A percentile compares a stretch with the other conserved stretches of the same genome.
Conservation (phyloP, 2,329 filamentous ascomycete genomes). For the Elsinoe ampelina region DNA sequence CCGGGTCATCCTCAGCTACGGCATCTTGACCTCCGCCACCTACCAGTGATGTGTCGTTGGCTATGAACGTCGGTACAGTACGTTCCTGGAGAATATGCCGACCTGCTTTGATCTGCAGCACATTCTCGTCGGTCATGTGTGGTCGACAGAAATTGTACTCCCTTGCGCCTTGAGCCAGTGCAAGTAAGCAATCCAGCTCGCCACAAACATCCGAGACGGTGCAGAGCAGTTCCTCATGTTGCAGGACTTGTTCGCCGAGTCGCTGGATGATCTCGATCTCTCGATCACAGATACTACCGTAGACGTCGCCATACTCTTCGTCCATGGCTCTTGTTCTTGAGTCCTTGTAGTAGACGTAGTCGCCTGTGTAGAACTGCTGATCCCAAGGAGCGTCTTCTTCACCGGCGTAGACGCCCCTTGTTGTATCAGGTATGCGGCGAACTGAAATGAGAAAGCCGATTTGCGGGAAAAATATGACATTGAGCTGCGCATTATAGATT, state of each 20-base stretch:
- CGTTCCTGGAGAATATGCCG: slow-evolving; percentile 84
- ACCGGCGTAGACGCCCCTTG: slow-evolving; percentile 55
- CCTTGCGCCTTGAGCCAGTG: slow-evolving; percentile 66
- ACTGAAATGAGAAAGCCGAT: slow-evolving; percentile 82
- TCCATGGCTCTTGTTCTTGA: slow-evolving; percentile 72
- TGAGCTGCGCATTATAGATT: slow-evolving; percentile 45
- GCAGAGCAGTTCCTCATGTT: slow-evolving; percentile 57
- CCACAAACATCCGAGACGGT: slow-evolving; percentile 71
- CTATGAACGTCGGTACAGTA: slow-evolving; percentile 67
- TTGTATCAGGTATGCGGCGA: slow-evolving; percentile 49
- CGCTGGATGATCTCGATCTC: slow-evolving; percentile 83
- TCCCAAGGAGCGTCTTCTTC: slow-evolving; percentile 58
- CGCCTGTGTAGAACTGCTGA: slow-evolving; percentile 60
- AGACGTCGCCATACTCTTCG: slow-evolving; percentile 71
- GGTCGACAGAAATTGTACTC: slow-evolving; percentile 65
- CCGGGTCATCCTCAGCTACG: background rate
- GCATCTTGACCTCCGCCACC: slow-evolving; percentile 44
- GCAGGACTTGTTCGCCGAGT: slow-evolving; percentile 61
- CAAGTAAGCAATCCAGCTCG: slow-evolving; percentile 76
- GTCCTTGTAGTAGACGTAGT: slow-evolving; percentile 78
- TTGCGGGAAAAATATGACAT: slow-evolving; percentile 85
- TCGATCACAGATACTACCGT: slow-evolving; percentile 72
- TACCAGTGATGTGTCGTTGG: slow-evolving; percentile 65
- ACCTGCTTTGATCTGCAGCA: slow-evolving; percentile 66
- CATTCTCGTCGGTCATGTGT: slow-evolving; percentile 57